These are phyloP conservation scores for Naegleria lovaniensis DNA, from an alignment of 208 protist genomes.

Conservation along the genomic window DNA sequence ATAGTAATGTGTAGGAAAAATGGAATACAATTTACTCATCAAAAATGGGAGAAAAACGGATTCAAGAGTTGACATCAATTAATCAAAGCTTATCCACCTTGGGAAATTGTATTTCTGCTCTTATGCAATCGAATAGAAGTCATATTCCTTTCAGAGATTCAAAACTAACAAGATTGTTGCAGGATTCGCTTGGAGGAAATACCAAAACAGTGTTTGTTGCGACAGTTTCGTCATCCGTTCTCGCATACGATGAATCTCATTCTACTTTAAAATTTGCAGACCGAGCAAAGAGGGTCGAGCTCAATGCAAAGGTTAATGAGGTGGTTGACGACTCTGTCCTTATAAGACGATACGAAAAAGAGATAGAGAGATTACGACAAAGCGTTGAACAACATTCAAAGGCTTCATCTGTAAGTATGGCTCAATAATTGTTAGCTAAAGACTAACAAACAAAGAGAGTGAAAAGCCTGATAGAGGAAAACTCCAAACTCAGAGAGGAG, in stretches of 20 bases:
- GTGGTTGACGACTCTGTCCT: conserved; percentile 11
- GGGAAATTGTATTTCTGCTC: conserved; percentile 39
- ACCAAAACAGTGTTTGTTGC: conserved; percentile 64
- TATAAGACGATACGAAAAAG: conserved; percentile 15
- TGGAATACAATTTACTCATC: not conserved
- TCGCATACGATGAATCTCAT: conserved; percentile 52
- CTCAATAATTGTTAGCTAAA: not conserved
- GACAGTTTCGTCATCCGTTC: conserved; percentile 49
- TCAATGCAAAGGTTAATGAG: conserved; percentile 42
- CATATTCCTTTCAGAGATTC: conserved; percentile 74
- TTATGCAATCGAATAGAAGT: conserved; percentile 58
- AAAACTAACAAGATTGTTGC: conserved; percentile 56
- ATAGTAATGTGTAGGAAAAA: conserved; percentile 40
- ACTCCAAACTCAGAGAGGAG: not conserved
- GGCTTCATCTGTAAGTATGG: not conserved
- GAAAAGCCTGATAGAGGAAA: not conserved
- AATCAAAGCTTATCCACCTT: conserved; percentile 37
- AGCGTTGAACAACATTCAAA: not conserved
- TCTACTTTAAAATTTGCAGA: conserved; percentile 69
- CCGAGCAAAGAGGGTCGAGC: conserved; percentile 48
- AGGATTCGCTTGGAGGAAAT: conserved; percentile 57
- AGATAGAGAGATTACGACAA: not conserved
- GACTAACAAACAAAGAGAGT: not conserved
- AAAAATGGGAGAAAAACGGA: not conserved
- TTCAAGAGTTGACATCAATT: conserved; percentile 40